Conservation (phyloP, 2,329 filamentous ascomycete genomes). For the Fusarium praegraminearum region DNA sequence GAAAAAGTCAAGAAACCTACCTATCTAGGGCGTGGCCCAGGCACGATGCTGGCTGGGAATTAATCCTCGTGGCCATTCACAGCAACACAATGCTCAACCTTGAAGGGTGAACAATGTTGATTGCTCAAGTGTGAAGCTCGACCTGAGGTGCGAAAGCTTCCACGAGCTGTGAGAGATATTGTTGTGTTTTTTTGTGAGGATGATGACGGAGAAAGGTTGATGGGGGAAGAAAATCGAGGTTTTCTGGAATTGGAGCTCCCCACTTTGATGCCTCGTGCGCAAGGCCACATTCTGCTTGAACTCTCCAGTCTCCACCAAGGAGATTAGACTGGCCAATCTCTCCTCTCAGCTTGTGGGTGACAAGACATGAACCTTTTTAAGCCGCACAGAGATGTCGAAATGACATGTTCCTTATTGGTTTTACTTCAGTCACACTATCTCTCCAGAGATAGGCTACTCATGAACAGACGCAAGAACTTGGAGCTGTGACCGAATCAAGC, state of each 20-base stretch:
- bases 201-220: slow-evolving; percentile 35
- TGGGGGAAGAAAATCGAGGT: slow-evolving; percentile 37
- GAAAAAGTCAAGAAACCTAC: slow-evolving; percentile 41
- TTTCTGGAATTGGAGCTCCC: slow-evolving; percentile 47
- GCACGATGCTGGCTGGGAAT: slow-evolving; percentile 41
- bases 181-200: slow-evolving; percentile 22
- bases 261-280: slow-evolving; percentile 51
- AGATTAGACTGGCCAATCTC: slow-evolving; percentile 3
- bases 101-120: slow-evolving; percentile 34
- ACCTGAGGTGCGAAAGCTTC: slow-evolving; percentile 26
- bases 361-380: neutral
- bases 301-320: slow-evolving; percentile 3
- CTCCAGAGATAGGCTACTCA: neutral
- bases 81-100: slow-evolving; percentile 38
- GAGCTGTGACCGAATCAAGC: neutral
- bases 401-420: neutral
- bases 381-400: neutral
- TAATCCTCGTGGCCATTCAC: slow-evolving; percentile 46
- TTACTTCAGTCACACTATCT: neutral
- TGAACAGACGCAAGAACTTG: neutral
- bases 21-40: slow-evolving; percentile 50
- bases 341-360: slow-evolving; percentile 2
- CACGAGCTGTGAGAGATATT: slow-evolving; percentile 24
- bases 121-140: slow-evolving; percentile 35
- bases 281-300: slow-evolving; percentile 36